These are phyloP conservation scores for Aspergillus jensenii DNA, from an alignment of 2,329 filamentous ascomycete genomes.

Conservation along the genomic window DNA sequence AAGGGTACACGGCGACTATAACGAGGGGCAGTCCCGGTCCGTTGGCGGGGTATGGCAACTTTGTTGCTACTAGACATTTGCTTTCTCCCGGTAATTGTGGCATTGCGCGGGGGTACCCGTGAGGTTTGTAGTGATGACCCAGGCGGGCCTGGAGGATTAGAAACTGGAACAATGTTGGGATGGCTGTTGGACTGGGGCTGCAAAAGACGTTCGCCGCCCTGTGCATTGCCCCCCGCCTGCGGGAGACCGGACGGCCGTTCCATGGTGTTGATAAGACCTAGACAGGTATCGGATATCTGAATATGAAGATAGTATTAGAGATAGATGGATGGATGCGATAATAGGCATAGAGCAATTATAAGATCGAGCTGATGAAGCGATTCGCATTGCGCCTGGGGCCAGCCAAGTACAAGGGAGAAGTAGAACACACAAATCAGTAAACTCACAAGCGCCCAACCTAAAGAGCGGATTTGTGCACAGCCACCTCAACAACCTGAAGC, in stretches of 20 bases:
- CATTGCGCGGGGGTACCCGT: constrained; percentile 6
- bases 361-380: too few species aligned
- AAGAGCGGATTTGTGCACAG: neutral
- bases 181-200: constrained; percentile 10
- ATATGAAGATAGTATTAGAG: too few species aligned
- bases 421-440: neutral
- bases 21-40: constrained; percentile 13
- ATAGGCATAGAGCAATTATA: neutral
- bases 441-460: neutral
- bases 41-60: constrained; percentile 33
- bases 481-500: neutral
- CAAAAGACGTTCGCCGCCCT: constrained; percentile 9
- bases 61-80: constrained; percentile 20
- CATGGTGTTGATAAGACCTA: constrained; percentile 9
- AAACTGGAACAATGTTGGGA: constrained; percentile 9
- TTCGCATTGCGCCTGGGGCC: constrained; percentile 1
- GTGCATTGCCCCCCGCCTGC: constrained; percentile 7
- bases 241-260: constrained; percentile 14
- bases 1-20: constrained; percentile 32
- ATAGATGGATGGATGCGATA: neutral
- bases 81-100: constrained; percentile 12
- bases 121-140: constrained; percentile 2
- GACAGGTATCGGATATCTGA: neutral
- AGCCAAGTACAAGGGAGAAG: neutral
- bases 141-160: constrained; percentile 10